Evolutionary conservation across 1,139 yeast species (phyloP).

Genomic region (Yamadazyma taylorii): DNA sequence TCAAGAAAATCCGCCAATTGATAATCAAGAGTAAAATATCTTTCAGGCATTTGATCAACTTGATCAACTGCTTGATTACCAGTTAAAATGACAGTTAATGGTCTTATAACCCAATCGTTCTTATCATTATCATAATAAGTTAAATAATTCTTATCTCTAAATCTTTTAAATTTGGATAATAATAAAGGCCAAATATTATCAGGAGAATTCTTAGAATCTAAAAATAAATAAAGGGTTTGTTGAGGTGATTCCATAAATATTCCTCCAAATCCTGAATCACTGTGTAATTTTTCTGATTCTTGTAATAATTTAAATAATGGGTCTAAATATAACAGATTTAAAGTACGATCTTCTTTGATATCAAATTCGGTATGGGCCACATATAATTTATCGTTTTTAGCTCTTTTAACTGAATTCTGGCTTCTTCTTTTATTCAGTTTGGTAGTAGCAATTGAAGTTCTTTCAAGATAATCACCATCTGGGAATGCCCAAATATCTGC

Average conservation of each 20-base stretch:
- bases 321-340: constrained; percentile 52
- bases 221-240: constrained; percentile 38
- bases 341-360: constrained; percentile 42
- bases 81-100: constrained; percentile 38
- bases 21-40: constrained; percentile 39
- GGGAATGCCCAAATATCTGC: constrained; percentile 66
- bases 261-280: constrained; percentile 35
- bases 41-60: constrained; percentile 24
- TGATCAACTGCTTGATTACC: constrained; percentile 38
- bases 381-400: constrained; percentile 35
- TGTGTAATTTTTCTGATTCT: constrained; percentile 15
- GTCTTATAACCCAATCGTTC: constrained; percentile 29
- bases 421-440: no score
- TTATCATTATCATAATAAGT: constrained; percentile 30
- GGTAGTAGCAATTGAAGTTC: constrained; percentile 24
- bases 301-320: constrained; percentile 51
- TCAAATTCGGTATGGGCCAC: constrained; percentile 63
- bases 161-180: constrained; percentile 28
- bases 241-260: constrained; percentile 38
- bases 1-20: constrained; percentile 27
- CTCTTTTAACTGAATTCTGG: no score
- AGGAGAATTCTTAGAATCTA: constrained; percentile 41
- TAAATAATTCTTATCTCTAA: constrained; percentile 33
- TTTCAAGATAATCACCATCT: constrained; percentile 21
- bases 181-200: constrained; percentile 31